Evolutionary conservation across 163 green algal genomes (phyloP).

Genomic region (Scenedesmus sp.): DNA sequence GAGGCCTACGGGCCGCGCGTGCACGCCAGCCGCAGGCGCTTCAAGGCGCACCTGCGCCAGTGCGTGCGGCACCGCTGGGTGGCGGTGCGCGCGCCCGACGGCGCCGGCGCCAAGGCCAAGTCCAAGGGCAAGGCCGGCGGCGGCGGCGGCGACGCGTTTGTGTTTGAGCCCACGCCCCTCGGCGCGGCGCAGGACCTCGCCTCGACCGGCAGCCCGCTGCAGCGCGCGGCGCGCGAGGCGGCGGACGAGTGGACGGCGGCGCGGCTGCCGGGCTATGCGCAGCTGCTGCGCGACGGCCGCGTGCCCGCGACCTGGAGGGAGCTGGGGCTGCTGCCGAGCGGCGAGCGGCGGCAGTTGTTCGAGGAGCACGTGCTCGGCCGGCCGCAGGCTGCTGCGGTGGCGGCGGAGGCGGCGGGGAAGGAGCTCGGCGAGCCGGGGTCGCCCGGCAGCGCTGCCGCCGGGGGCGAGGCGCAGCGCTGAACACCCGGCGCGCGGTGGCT

Average conservation of each 20-base stretch:
- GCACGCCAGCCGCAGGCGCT: not conserved
- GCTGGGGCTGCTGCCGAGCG: not conserved
- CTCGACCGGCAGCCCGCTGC: not conserved
- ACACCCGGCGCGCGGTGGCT: too few relatives aligned
- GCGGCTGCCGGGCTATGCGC: not conserved
- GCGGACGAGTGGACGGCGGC: conserved; percentile 12
- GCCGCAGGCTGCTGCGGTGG: too few relatives aligned
- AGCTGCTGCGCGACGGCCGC: not conserved
- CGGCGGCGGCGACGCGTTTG: not conserved
- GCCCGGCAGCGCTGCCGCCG: too few relatives aligned
- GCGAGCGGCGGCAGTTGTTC: not conserved
- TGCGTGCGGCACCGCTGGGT: not conserved
- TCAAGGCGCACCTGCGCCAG: conserved; percentile 10
- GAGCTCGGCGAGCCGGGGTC: too few relatives aligned
- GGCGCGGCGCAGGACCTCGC: not conserved
- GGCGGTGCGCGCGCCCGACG: too few relatives aligned
- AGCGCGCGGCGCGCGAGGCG: not conserved
- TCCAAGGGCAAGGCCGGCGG: not conserved
- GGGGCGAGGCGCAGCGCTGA: too few relatives aligned
- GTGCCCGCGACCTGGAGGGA: conserved; percentile 11
- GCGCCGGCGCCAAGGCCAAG: not conserved
- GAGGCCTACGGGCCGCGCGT: not conserved
- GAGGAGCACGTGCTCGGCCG: not conserved
- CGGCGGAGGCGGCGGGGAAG: too few relatives aligned
- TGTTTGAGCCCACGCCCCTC: not conserved